A percentile compares a stretch with the other conserved stretches of the same genome.
phyloP scores from a whole-genome alignment of 2,329 filamentous ascomycete genomes.

The Cordyceps farinosa region DNA sequence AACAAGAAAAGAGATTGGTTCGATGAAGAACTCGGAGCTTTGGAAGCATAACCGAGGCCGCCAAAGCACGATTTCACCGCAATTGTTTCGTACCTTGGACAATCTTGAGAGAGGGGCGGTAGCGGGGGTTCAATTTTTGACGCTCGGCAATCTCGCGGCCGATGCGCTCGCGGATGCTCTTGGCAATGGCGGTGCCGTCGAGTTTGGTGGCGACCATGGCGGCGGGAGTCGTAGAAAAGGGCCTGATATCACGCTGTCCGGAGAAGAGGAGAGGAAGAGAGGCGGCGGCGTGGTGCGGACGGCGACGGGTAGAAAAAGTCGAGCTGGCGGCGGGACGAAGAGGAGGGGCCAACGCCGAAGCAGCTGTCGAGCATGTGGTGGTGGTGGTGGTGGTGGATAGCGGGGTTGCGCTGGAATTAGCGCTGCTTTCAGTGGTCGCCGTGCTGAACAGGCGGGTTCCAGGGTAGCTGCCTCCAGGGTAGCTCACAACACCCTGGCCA shows the following conservation, averaged over 20 bases:
- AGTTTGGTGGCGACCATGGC: slow-evolving; percentile 87
- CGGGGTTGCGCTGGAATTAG: not conserved
- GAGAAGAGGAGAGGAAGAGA: not conserved
- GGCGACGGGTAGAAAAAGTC: slow-evolving; percentile 10
- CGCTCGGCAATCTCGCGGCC: slow-evolving; percentile 75
- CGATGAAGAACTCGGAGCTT: slow-evolving; percentile 16
- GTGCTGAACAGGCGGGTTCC: not conserved
- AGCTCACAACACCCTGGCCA: not conserved
- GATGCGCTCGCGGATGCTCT: slow-evolving; percentile 80
- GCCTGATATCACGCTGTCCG: slow-evolving; percentile 21
- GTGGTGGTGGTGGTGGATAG: not conserved
- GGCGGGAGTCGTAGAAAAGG: slow-evolving; percentile 48
- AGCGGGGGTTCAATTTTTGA: slow-evolving; percentile 80
- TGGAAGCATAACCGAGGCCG: slow-evolving; percentile 1
- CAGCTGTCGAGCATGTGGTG: not conserved
- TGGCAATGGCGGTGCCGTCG: slow-evolving; percentile 93
- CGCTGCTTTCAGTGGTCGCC: not conserved
- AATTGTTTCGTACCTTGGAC: slow-evolving; percentile 68
- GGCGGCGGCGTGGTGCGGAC: not conserved
- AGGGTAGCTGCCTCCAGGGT: not conserved
- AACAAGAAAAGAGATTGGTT: slow-evolving; percentile 3
- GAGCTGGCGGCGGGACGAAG: slow-evolving; percentile 6
- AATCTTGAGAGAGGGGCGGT: slow-evolving; percentile 86
- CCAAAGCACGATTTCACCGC: not conserved
- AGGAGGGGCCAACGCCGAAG: not conserved